phyloP scores from a whole-genome alignment of 441 rosid genomes.

The Gossypium lobatum region DNA sequence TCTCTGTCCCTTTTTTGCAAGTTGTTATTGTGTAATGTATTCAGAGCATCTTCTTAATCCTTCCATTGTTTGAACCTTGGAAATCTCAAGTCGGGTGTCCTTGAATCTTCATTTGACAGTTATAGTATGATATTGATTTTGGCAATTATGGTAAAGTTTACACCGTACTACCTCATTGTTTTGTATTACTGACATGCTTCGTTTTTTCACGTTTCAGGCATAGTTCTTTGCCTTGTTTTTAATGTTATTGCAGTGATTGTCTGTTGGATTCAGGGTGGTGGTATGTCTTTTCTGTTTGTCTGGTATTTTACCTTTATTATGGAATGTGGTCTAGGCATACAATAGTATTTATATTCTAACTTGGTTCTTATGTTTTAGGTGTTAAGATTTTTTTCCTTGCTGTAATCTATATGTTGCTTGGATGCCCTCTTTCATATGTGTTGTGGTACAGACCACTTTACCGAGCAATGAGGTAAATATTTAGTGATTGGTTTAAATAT shows the following conservation, averaged over 20 bases:
- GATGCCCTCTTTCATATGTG: slow-evolving; percentile 80
- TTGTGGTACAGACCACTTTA: slow-evolving; percentile 94
- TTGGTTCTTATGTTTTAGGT: slow-evolving; percentile 35
- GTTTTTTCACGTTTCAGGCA: slow-evolving; percentile 40
- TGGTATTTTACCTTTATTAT: slow-evolving; percentile 1
- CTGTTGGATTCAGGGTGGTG: slow-evolving; percentile 91
- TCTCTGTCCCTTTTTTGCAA: neutral
- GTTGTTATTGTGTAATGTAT: neutral
- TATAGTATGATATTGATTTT: neutral
- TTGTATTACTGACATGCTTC: neutral
- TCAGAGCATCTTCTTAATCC: neutral
- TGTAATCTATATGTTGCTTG: slow-evolving; percentile 64
- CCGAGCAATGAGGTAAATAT: slow-evolving; percentile 77
- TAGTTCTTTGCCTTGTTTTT: slow-evolving; percentile 73
- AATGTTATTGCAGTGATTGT: slow-evolving; percentile 72
- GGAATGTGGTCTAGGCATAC: neutral
- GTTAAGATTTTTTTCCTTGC: slow-evolving; percentile 87
- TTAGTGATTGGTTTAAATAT: neutral
- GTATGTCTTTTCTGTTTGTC: slow-evolving; percentile 30
- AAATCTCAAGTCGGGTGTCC: neutral
- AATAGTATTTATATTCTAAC: slow-evolving; percentile 20
- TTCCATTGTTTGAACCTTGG: neutral
- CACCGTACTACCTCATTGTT: neutral
- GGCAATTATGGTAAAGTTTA: neutral
- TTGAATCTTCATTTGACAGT: neutral